Base-by-base conservation (phyloP, 169 alveolate species). In the Plasmodium ovale region DNA sequence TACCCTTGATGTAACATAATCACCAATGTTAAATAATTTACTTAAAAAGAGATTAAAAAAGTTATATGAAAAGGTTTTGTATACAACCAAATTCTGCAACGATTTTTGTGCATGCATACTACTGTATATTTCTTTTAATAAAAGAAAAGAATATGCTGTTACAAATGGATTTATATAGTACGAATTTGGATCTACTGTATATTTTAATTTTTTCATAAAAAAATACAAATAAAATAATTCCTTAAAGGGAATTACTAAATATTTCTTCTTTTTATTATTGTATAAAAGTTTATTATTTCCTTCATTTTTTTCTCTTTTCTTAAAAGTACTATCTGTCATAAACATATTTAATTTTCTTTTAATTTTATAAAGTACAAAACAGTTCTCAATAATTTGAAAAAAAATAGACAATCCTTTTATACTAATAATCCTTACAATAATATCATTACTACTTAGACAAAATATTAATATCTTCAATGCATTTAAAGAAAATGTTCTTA, bases 371-470 rank as follows among this genome's bases (percentile, higher is more conserved):
- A 85, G 72, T 5, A 85, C 58, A 85, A 85, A 85, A 3, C 87
- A 60, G 49, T 69, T 85, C 25, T 85, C 91, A 27, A 85, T 25
- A 21, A 85, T 27, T 33, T 85, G 85, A 47, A 21, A 85, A 85
- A 85, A 85, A 27, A 85, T 85, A 29, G 91, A 85, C 51, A 85
- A 35, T 33, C 91, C 91, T 71, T 85, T 85, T 39, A 85, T 25
- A 72, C 91, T 85, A 35, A 85, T 85, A 25, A 70, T 85, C 19
- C 91, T 85, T 29, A 70, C 74, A 33, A 85, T 85, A 12, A 85
- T 25, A 49, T 85, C 91, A 62, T 70, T 85, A 54, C 91, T 85
- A 47, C 91, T 85, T 72, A 85, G 69, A 33, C 77, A 85, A 35
- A 68, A 85, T 69, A 85, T 69, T 58, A 85, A 64, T 27, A 85